Evolutionary conservation across 1,284 basidiomycete genomes (phyloP).

Genomic region (Apiotrichum gamsii): DNA sequence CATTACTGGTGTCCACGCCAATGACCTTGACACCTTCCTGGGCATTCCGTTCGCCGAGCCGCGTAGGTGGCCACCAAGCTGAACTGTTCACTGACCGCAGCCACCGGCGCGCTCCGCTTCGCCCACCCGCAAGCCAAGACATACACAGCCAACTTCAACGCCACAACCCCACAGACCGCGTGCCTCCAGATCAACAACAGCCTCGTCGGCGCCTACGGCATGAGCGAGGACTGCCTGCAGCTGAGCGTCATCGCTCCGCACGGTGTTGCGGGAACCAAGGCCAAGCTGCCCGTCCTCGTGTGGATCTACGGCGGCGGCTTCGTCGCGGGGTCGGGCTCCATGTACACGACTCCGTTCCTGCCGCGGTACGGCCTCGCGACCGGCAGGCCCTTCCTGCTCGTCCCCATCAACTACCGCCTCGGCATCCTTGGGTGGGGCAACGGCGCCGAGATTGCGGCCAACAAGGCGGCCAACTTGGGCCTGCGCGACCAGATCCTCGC

Average conservation of each 20-base stretch:
- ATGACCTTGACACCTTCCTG: not conserved
- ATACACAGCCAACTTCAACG: conserved; percentile 29
- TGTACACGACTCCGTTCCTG: conserved; percentile 22
- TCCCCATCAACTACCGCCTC: conserved; percentile 49
- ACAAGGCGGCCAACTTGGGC: conserved; percentile 43
- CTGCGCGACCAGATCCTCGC: conserved; percentile 49
- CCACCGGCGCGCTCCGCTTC: conserved; percentile 51
- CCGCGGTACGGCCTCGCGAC: conserved; percentile 7
- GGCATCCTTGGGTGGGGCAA: conserved; percentile 48
- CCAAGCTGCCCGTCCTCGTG: conserved; percentile 44
- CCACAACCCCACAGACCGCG: conserved; percentile 22
- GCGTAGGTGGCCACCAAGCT: not conserved
- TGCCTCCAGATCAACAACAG: conserved; percentile 30
- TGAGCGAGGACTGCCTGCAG: not conserved
- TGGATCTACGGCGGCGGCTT: conserved; percentile 44
- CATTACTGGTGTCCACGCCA: not conserved
- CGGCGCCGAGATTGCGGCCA: conserved; percentile 33
- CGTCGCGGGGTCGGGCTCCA: conserved; percentile 15
- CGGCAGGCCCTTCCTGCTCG: conserved; percentile 43
- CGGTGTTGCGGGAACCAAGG: conserved; percentile 14
- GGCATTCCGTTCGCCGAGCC: conserved; percentile 5
- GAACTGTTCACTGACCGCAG: conserved; percentile 23
- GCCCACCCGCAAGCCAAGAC: conserved; percentile 21
- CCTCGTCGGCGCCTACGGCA: conserved; percentile 1
- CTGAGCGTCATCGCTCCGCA: conserved; percentile 29